phyloP scores from a whole-genome alignment of 768 basidiomycete species.

The Podaxis pistillaris region DNA sequence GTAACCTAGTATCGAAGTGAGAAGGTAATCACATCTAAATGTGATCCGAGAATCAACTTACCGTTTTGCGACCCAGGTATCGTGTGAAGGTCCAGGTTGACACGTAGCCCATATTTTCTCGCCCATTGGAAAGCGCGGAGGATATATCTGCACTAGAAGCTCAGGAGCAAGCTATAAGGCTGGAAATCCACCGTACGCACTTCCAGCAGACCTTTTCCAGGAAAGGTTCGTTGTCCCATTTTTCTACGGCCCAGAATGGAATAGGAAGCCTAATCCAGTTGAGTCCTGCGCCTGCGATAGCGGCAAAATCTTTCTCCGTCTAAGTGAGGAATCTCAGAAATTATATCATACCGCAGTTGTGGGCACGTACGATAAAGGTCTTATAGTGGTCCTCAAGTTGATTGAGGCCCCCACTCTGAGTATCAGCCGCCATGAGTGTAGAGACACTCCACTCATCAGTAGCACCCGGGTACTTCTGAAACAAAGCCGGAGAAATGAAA shows the following conservation, averaged over 20 bases:
- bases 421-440: conserved; percentile 58
- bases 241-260: conserved; percentile 83
- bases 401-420: conserved; percentile 43
- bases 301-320: conserved; percentile 90
- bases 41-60: conserved; percentile 17
- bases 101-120: conserved; percentile 80
- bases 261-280: conserved; percentile 85
- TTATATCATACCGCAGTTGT: background rate
- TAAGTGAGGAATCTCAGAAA: conserved; percentile 25
- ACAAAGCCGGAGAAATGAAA: conserved; percentile 63
- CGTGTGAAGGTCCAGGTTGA: conserved; percentile 78
- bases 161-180: background rate
- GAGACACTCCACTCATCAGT: conserved; percentile 78
- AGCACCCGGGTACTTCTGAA: conserved; percentile 60
- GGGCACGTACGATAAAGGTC: conserved; percentile 71
- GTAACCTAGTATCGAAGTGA: conserved; percentile 30
- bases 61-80: conserved; percentile 80
- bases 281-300: conserved; percentile 85
- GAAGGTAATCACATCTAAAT: background rate
- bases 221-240: conserved; percentile 75
- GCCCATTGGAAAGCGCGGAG: conserved; percentile 75
- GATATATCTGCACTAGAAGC: conserved; percentile 53
- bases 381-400: conserved; percentile 79
- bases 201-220: conserved; percentile 74
- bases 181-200: conserved; percentile 31